Evolutionary conservation across 225 moss, liverwort and hornwort species (phyloP), one percentile per base, ranked within the genome.

Genomic region (Sphagnum tenellum): DNA sequence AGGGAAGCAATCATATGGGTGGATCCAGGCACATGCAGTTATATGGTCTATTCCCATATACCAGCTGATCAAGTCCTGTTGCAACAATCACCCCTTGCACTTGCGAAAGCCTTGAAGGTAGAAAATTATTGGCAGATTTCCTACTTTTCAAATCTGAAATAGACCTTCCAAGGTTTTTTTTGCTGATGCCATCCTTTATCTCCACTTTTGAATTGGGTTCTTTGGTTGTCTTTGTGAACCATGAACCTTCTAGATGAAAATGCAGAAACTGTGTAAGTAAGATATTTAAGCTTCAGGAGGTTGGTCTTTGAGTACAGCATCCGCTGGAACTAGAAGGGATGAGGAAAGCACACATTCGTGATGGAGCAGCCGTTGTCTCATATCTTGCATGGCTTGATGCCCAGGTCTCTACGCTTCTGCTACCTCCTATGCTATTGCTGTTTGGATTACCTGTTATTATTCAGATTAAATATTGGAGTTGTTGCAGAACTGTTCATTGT

Each of bases 41-140:
- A 75, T 60, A 77, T 80, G 60, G 76, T 90, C 55, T 90, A 88
- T 72, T 75, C 82, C 63, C 77, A 77, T 66, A 66, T 83, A 58
- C 66, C 77, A 71, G 75, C 75, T 12, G 81, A 88, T 75, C 82
- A 71, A 68, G 74, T 81, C 47, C 62, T 86, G 66, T 65, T 90
- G 75, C 90, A 88, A 73, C 90, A 88, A 56, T 90, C 90, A 67
- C 90, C 90, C 70, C 75, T 90, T 69, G 72, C 88, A 12, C 71
- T 90, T 65, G 88, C 88, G 44, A 90, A 90, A 66, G 90, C 90
- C 64, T 77, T 90, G 66, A 90, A 90, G 89, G 89, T 89, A 67
- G 54, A 52, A 12, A 48, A 12, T 29, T 29, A 29, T 29, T 29
- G 29, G 29, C 29, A 29, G 29, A 29, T 29, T 29, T 29, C 29